Evolutionary conservation across 1,284 basidiomycete genomes (phyloP), one percentile per base, ranked within the genome.

Genomic region (Limonomyces culmigenus): DNA sequence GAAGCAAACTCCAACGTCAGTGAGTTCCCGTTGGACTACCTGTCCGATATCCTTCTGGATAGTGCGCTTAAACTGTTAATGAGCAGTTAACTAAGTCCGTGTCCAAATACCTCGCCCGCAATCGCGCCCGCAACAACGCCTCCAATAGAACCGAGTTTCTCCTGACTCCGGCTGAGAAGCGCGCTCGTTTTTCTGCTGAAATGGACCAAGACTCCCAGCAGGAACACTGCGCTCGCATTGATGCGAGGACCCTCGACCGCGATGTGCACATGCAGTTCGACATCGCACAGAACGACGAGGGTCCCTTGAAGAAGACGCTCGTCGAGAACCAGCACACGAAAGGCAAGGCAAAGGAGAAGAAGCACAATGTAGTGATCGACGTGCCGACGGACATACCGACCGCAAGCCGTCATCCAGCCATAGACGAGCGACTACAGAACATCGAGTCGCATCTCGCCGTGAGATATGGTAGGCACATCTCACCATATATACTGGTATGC

Each of bases 231-330:
- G 79, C 80, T 12, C 70, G 80, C 3, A 67, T 68, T 2, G 76
- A 83, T 42, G 74, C 79, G 18, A 77, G 71, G 47, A 55, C 62
- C 1, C 56, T 81, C 23, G 68, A 85, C 47, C 59, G 81, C 34
- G 75, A 81, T 38, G 53, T 68, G 0, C 81, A 84, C 48, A 81
- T 85, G 63, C 79, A 77, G 50, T 84, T 83, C 43, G 80, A 85
- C 48, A 76, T 85, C 39, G 75, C 74, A 17, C 79, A 73, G 52
- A 83, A 84, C 42, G 74, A 74, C 38, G 77, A 78, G 29, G 80
- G 79, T 0, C 79, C 80, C 0, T 54, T 85, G 30, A 62, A 67
- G 23, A 62, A 71, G 42, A 83, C 77, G 0, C 50, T 72, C 39
- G n/a, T n/a, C n/a, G n/a, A n/a, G n/a, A n/a, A n/a, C n/a, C n/a